A percentile compares a stretch with the other conserved stretches of the same genome.
phyloP scores from a whole-genome alignment of 352 stramenopile species.

The Saprolegnia parasitica region DNA sequence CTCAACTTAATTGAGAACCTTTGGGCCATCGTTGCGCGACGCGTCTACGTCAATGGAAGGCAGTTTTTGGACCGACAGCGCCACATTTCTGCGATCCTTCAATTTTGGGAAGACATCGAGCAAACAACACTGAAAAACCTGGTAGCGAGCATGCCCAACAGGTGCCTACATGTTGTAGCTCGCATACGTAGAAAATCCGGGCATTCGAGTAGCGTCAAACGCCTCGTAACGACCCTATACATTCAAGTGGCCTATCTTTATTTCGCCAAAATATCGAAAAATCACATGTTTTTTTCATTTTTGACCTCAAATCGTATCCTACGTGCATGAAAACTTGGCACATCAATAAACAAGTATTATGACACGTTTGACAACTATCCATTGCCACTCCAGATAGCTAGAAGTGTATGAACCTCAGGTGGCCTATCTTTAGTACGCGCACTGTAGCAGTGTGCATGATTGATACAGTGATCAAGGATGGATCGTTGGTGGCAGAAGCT shows the following conservation, averaged over 20 bases:
- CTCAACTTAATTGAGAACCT: slow-evolving; percentile 23
- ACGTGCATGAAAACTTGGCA: neutral
- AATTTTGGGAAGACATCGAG: neutral
- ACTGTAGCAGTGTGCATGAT: neutral
- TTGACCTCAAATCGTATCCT: neutral
- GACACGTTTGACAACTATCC: neutral
- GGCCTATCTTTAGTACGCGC: neutral
- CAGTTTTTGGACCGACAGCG: slow-evolving; percentile 18
- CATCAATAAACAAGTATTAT: neutral
- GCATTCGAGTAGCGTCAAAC: neutral
- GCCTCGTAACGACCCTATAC: neutral
- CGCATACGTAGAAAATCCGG: neutral
- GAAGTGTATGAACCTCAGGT: neutral
- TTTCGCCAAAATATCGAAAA: neutral
- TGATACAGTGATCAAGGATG: too few species aligned
- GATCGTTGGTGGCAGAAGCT: too few species aligned
- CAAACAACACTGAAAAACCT: neutral
- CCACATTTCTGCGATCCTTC: slow-evolving; percentile 18
- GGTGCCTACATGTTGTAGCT: slow-evolving; percentile 11
- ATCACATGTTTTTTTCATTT: neutral
- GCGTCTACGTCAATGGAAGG: slow-evolving; percentile 11
- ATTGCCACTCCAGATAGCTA: neutral
- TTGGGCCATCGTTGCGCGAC: slow-evolving; percentile 1
- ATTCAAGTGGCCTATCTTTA: neutral
- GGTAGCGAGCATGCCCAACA: slow-evolving; percentile 17